Percentiles rank a stretch among this genome's conserved stretches.
Conservation (phyloP, 768 basidiomycete species). For the Trametes meyenii region DNA sequence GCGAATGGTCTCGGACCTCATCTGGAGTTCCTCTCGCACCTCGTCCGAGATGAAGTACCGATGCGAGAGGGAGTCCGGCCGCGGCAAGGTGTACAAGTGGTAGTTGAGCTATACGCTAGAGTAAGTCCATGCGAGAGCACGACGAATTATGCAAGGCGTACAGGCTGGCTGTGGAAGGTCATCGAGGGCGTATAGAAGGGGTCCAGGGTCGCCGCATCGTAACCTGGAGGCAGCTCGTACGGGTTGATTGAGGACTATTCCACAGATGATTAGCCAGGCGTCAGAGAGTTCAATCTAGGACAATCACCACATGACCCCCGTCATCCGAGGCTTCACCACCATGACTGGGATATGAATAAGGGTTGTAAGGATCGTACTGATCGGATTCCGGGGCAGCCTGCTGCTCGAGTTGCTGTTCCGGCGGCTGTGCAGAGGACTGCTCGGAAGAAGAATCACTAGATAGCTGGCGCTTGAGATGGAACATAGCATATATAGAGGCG, state of each 20-base stretch:
- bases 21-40: conserved; percentile 60
- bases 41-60: conserved; percentile 87
- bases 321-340: conserved; percentile 27
- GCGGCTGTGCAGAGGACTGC: conserved; percentile 23
- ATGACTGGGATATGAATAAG: conserved; percentile 29
- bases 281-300: background rate
- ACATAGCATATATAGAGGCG: background rate
- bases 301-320: conserved; percentile 40
- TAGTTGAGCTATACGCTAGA: conserved; percentile 71
- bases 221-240: conserved; percentile 26
- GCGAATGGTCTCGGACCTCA: conserved; percentile 48
- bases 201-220: conserved; percentile 29
- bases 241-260: conserved; percentile 17
- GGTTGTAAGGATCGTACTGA: conserved; percentile 36
- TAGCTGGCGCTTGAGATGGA: background rate
- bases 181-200: conserved; percentile 30
- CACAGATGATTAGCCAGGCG: background rate
- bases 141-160: conserved; percentile 37
- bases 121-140: conserved; percentile 48
- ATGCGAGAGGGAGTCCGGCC: conserved; percentile 56
- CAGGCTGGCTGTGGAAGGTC: conserved; percentile 32
- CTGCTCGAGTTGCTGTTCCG: conserved; percentile 24
- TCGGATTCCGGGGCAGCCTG: conserved; percentile 23
- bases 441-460: conserved; percentile 22
- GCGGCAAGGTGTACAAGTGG: conserved; percentile 82